Conservation (phyloP, 148 eudicot species). For the Fagopyrum esculentum region DNA sequence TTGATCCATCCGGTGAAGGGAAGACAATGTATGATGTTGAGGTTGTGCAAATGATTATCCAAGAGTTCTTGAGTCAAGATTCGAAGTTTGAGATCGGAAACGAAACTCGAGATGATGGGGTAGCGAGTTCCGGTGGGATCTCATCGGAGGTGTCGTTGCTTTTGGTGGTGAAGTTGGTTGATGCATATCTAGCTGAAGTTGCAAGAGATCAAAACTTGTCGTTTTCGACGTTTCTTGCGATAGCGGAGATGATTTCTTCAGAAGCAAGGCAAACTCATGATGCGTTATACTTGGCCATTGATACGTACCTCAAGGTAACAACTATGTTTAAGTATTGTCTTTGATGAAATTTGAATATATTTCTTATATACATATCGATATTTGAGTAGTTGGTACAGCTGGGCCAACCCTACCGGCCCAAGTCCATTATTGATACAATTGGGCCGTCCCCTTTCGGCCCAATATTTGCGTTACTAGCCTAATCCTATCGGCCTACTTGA, state of each 20-base stretch:
- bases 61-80: conserved; percentile 57
- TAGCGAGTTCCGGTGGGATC: conserved; percentile 39
- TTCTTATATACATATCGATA: too few relatives aligned
- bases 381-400: too few relatives aligned
- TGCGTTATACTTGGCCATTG: conserved; percentile 86
- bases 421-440: too few relatives aligned
- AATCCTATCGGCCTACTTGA: too few relatives aligned
- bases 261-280: conserved; percentile 77
- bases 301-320: conserved; percentile 83
- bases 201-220: conserved; percentile 74
- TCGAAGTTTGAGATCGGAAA: conserved; percentile 30
- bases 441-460: too few relatives aligned
- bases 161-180: conserved; percentile 87
- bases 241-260: conserved; percentile 71
- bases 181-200: conserved; percentile 70
- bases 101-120: conserved; percentile 33
- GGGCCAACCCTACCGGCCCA: too few relatives aligned
- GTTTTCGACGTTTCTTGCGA: conserved; percentile 43
- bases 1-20: conserved; percentile 33
- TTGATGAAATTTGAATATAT: too few relatives aligned
- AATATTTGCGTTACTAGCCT: too few relatives aligned
- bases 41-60: conserved; percentile 46
- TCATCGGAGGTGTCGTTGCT: conserved; percentile 87
- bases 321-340: too few relatives aligned
- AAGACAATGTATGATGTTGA: conserved; percentile 46